phyloP scores from a whole-genome alignment of 352 stramenopile species.

The Phytophthora colocasiae region DNA sequence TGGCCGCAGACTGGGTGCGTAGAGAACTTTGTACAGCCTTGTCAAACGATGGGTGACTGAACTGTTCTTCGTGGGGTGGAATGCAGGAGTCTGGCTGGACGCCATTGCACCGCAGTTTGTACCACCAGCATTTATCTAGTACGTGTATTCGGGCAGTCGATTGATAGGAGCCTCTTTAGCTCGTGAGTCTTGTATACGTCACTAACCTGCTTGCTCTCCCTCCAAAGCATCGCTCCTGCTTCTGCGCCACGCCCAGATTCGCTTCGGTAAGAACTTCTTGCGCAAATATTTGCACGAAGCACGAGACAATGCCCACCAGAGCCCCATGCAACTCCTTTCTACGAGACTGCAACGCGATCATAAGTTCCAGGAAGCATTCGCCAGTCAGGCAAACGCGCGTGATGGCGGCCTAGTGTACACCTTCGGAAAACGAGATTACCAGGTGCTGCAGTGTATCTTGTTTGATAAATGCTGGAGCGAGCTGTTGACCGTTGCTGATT shows the following conservation, averaged over 20 bases:
- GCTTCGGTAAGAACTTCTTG: slow-evolving; percentile 58
- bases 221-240: slow-evolving; percentile 69
- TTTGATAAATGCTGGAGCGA: not conserved
- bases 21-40: not conserved
- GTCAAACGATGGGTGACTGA: slow-evolving; percentile 14
- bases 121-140: slow-evolving; percentile 76
- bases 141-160: slow-evolving; percentile 21
- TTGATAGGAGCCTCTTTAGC: not conserved
- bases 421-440: slow-evolving; percentile 87
- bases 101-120: slow-evolving; percentile 76
- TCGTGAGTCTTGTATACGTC: no score
- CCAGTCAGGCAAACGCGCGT: slow-evolving; percentile 6
- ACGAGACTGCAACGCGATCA: slow-evolving; percentile 13
- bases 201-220: slow-evolving; percentile 14
- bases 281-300: slow-evolving; percentile 60
- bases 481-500: slow-evolving; percentile 7
- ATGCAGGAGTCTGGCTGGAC: slow-evolving; percentile 86
- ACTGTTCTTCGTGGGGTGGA: slow-evolving; percentile 5
- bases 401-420: slow-evolving; percentile 73
- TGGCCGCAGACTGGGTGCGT: slow-evolving; percentile 69
- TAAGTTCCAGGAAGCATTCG: slow-evolving; percentile 14
- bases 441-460: slow-evolving; percentile 41
- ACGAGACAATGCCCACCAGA: slow-evolving; percentile 60
- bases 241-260: slow-evolving; percentile 62
- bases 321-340: slow-evolving; percentile 73